Percentiles rank a stretch among this genome's conserved stretches.
Conservation (phyloP, 352 stramenopile genomes). For the Phytophthora uliginosa region DNA sequence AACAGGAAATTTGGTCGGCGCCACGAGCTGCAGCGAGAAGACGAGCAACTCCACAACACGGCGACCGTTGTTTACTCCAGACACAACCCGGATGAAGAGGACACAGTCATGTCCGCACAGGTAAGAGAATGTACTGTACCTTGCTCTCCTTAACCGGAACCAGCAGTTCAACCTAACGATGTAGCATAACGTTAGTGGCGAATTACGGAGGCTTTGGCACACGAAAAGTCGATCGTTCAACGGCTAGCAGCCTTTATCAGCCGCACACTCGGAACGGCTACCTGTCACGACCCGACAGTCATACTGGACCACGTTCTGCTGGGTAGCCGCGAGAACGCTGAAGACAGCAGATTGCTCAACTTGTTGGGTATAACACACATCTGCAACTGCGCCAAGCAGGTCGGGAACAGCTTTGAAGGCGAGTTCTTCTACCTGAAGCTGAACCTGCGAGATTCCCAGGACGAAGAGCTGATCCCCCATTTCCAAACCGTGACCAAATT, state of each 20-base stretch:
- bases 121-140: conserved; percentile 17
- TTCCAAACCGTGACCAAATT: conserved; percentile 68
- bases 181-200: conserved; percentile 35
- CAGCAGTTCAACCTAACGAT: not conserved
- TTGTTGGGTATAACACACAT: conserved; percentile 64
- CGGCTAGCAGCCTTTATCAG: conserved; percentile 37
- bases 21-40: conserved; percentile 48
- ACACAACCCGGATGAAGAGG: conserved; percentile 66
- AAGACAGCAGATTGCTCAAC: conserved; percentile 52
- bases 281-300: conserved; percentile 32
- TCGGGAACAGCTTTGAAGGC: conserved; percentile 68
- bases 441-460: conserved; percentile 54
- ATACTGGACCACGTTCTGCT: conserved; percentile 66
- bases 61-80: conserved; percentile 53
- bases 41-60: conserved; percentile 33
- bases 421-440: conserved; percentile 79
- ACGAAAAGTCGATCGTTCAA: conserved; percentile 38
- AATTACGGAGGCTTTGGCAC: conserved; percentile 44
- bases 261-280: conserved; percentile 27
- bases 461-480: conserved; percentile 64
- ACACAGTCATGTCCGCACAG: conserved; percentile 54
- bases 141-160: not conserved
- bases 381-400: conserved; percentile 66
- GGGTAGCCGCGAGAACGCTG: conserved; percentile 53
- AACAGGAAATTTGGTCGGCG: conserved; percentile 49